Conservation (phyloP, 345 rosid genomes). For the Adansonia digitata region DNA sequence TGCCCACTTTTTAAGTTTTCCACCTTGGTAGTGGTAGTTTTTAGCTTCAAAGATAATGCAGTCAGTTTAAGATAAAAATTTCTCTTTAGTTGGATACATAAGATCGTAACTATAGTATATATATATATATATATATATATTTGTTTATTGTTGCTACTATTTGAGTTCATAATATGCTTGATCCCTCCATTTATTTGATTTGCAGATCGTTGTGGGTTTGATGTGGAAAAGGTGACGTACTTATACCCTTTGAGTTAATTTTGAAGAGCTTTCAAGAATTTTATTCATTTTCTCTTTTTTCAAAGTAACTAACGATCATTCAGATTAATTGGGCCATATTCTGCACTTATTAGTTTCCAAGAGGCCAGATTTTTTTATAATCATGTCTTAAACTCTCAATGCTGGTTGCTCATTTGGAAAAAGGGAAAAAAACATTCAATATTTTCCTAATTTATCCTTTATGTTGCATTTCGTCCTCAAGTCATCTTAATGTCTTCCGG, state of each 20-base stretch:
- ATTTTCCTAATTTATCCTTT: neutral
- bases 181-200: constrained; percentile 11
- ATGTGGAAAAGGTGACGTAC: constrained; percentile 40
- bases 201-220: constrained; percentile 50
- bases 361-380: neutral
- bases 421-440: neutral
- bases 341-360: neutral
- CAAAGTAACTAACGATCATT: neutral
- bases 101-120: neutral
- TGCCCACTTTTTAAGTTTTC: neutral
- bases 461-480: neutral
- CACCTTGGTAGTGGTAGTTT: neutral
- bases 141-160: neutral
- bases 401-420: neutral
- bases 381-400: neutral
- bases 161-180: constrained; percentile 15
- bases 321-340: neutral
- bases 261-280: constrained; percentile 3
- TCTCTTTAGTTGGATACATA: neutral
- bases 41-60: neutral
- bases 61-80: neutral
- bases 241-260: constrained; percentile 22
- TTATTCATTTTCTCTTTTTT: neutral
- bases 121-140: too few species aligned
- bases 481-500: neutral